These are phyloP conservation scores for Monilinia fructigena DNA, from an alignment of 2,329 filamentous ascomycete species.

Conservation along the genomic window DNA sequence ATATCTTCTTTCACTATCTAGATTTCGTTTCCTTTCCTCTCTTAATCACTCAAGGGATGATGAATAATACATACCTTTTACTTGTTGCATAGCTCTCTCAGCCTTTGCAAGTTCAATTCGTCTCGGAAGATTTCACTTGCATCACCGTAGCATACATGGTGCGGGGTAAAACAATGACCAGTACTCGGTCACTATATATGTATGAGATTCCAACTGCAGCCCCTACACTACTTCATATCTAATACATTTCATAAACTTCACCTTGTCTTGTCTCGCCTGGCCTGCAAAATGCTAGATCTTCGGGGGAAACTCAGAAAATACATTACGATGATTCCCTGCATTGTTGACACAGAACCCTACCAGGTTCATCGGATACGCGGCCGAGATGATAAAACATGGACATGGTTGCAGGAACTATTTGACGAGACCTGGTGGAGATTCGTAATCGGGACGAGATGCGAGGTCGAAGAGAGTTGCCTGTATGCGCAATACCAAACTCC, in stretches of 20 bases:
- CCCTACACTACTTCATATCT: neutral
- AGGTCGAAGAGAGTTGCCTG: neutral
- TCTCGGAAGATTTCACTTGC: constrained; percentile 1
- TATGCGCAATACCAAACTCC: neutral
- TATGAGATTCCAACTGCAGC: neutral
- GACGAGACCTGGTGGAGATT: neutral
- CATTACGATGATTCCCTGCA: neutral
- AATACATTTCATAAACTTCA: neutral
- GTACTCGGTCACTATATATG: constrained; percentile 20
- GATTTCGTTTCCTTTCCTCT: neutral
- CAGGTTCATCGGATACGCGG: neutral
- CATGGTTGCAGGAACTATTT: neutral
- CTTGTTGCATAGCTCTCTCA: too few species aligned
- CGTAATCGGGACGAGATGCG: neutral
- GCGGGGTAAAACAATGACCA: neutral
- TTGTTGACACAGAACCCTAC: constrained; percentile 10
- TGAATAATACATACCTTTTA: too few species aligned
- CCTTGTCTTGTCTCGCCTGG: neutral
- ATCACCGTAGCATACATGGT: neutral
- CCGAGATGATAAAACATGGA: constrained; percentile 3
- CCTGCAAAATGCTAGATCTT: neutral
- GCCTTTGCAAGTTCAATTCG: neutral
- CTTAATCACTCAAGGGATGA: neutral
- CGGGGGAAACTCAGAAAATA: neutral
- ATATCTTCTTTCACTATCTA: neutral